These are phyloP conservation scores for Botryobasidium botryosum DNA, from an alignment of 768 basidiomycete genomes.

Conservation along the genomic window DNA sequence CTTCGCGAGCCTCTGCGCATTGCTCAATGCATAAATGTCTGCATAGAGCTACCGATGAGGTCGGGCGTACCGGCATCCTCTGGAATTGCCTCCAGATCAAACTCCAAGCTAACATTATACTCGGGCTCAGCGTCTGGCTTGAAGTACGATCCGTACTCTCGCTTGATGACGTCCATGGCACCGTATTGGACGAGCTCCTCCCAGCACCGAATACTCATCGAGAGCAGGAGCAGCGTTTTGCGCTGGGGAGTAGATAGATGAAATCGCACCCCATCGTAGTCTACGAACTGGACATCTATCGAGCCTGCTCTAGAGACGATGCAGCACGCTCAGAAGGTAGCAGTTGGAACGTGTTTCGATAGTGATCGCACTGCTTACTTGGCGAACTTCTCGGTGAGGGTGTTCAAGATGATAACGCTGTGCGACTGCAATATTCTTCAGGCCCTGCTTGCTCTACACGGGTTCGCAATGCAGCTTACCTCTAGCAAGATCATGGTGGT, in stretches of 20 bases:
- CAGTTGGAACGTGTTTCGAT: constrained; percentile 4
- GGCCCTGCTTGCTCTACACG: constrained; percentile 7
- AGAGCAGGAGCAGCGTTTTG: constrained; percentile 58
- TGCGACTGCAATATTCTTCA: constrained; percentile 33
- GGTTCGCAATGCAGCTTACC: constrained; percentile 26
- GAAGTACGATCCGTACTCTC: constrained; percentile 69
- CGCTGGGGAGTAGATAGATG: constrained; percentile 77
- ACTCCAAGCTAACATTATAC: constrained; percentile 72
- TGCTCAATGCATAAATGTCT: background rate
- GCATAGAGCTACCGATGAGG: background rate
- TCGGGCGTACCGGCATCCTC: constrained; percentile 50
- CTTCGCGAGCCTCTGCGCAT: constrained; percentile 52
- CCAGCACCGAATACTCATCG: constrained; percentile 98
- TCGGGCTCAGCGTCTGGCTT: constrained; percentile 59
- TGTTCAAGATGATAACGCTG: constrained; percentile 84
- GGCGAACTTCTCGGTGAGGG: constrained; percentile 65
- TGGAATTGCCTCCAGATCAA: constrained; percentile 79
- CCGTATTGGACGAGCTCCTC: constrained; percentile 80
- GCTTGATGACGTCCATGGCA: constrained; percentile 54
- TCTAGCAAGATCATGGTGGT: constrained; percentile 70
- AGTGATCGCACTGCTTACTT: constrained; percentile 37
- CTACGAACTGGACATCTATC: constrained; percentile 91
- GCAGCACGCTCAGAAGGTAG: constrained; percentile 10
- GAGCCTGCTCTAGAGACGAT: constrained; percentile 51
- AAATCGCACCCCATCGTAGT: constrained; percentile 94